phyloP scores from a whole-genome alignment of 139 green algal genomes.

The Chlamydomonas eustigma region DNA sequence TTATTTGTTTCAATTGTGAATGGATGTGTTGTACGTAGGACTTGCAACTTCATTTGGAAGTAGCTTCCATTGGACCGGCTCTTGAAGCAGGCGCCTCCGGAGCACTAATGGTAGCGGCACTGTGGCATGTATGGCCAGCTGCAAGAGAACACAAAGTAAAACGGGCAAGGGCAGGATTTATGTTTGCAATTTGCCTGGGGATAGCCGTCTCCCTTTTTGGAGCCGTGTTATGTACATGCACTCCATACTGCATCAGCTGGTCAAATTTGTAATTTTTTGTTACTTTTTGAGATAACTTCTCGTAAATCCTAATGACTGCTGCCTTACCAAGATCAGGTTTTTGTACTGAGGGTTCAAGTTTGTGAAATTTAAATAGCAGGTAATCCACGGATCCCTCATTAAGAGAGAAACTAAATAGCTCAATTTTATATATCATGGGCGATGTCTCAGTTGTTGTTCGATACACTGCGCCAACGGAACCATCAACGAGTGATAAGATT shows the following conservation, averaged over 20 bases:
- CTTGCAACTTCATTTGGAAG: not conserved
- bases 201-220: not conserved
- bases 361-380: too few relatives aligned
- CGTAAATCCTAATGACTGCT: too few relatives aligned
- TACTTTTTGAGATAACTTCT: too few relatives aligned
- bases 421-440: too few relatives aligned
- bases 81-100: not conserved
- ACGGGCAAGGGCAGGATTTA: not conserved
- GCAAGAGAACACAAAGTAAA: not conserved
- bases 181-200: not conserved
- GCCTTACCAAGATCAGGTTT: too few relatives aligned
- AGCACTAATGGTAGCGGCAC: not conserved
- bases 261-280: too few relatives aligned
- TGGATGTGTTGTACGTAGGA: not conserved
- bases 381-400: too few relatives aligned
- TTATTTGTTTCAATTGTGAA: not conserved
- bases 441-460: too few relatives aligned
- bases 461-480: too few relatives aligned
- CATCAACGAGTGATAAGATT: too few relatives aligned
- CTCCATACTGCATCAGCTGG: conserved; percentile 10
- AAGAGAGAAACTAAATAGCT: too few relatives aligned
- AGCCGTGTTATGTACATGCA: not conserved
- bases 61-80: not conserved
- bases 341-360: too few relatives aligned
- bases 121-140: not conserved